Percentiles rank a stretch among this genome's conserved stretches.
phyloP scores from a whole-genome alignment of 805 yeast species.

The Candida mattraensis region DNA sequence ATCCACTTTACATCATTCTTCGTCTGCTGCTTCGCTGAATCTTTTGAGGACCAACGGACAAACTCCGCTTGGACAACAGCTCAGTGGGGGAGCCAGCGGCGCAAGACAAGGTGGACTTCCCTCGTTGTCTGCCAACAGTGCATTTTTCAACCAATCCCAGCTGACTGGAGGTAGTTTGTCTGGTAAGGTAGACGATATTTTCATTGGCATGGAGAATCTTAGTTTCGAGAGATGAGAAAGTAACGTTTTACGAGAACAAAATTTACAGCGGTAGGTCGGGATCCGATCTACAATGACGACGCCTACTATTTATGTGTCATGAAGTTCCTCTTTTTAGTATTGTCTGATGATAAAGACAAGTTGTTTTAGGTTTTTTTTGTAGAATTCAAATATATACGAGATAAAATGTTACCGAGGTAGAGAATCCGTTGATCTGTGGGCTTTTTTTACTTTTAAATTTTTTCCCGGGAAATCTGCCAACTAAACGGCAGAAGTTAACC shows the following conservation, averaged over 20 bases:
- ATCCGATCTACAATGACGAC: background rate
- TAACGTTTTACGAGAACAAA: too few relatives aligned
- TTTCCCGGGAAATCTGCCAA: too few relatives aligned
- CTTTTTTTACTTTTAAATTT: too few relatives aligned
- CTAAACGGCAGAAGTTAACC: too few relatives aligned
- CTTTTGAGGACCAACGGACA: conserved; percentile 28
- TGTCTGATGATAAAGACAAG: conserved; percentile 1
- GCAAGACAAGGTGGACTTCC: conserved; percentile 18
- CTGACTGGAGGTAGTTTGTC: conserved; percentile 27
- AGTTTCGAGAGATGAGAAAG: conserved; percentile 25
- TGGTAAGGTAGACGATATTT: conserved; percentile 28
- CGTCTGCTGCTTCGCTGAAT: conserved; percentile 33
- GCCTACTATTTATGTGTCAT: conserved; percentile 15
- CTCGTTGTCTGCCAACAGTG: conserved; percentile 13
- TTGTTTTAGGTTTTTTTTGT: conserved; percentile 1
- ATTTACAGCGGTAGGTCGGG: too few relatives aligned
- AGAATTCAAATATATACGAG: background rate
- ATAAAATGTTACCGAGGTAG: too few relatives aligned
- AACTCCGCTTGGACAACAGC: conserved; percentile 16
- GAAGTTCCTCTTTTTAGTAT: conserved; percentile 13
- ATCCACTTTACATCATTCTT: conserved; percentile 29
- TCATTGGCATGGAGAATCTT: conserved; percentile 30
- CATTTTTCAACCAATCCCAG: conserved; percentile 28
- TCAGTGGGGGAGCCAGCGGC: conserved; percentile 15
- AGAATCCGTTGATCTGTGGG: too few relatives aligned